Base-by-base conservation (phyloP, 2,329 filamentous ascomycete species). In the Phialemoniopsis sp. region DNA sequence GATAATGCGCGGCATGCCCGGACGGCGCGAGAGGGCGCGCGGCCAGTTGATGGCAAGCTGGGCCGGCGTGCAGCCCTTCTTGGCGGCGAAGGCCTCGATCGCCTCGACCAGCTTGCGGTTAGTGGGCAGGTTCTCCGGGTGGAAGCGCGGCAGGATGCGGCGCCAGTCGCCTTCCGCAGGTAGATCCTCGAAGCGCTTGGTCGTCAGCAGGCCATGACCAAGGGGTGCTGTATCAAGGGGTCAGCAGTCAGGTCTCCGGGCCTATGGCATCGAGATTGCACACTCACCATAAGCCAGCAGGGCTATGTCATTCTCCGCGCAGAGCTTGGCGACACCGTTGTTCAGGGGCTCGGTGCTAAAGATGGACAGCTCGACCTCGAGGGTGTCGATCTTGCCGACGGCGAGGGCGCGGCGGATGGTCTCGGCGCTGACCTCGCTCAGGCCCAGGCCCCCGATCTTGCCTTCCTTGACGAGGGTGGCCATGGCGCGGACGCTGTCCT, bases 221-320 rank as follows among this genome's bases (percentile, higher is more conserved):
- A 78, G 62, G 10, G 73, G 73, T 17, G 63, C 67, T 52, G 72
- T 76, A 2, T 68, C 67, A 1, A 77, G 64, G 10, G 72, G 56
- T 1, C 68, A 58, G 0, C 73, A 54, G 3, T n/a, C n/a, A n/a
- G n/a, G n/a, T n/a, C n/a, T n/a, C n/a, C n/a, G n/a, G n/a, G n/a
- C n/a, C n/a, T n/a, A n/a, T n/a, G n/a, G n/a, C n/a, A n/a, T n/a
- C n/a, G n/a, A n/a, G n/a, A n/a, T n/a, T n/a, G n/a, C n/a, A 35
- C 18, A 56, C 63, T 51, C 55, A 67, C 64, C 83, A 61, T 89
- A 90, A 1, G 82, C 84, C 29, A 88, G 62, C 35, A 90, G 64
- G 0, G 84, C 81, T 43, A 91, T 88, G 34, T 70, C 64, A 34
- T 85, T 60, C 54, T 90, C 72, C 1, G 66, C 70, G 51, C 79